A percentile compares a stretch with the other conserved stretches of the same genome.
Evolutionary conservation across 2,329 filamentous ascomycete species (phyloP).

Genomic region (Amauroascus niger): DNA sequence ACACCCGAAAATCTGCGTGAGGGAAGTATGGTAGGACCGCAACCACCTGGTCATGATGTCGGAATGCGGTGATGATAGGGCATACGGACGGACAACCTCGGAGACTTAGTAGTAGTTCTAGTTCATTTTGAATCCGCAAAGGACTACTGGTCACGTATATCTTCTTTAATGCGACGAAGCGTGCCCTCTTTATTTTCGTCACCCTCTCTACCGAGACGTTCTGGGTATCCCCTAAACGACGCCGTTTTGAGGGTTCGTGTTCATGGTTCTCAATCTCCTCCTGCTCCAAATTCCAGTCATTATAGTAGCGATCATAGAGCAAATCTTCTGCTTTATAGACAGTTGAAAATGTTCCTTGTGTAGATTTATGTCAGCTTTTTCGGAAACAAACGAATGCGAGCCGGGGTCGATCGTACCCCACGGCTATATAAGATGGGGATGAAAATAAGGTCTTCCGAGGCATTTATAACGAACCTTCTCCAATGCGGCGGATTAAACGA

Average conservation of each 20-base stretch:
- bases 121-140: conserved; percentile 85
- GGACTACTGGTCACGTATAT: conserved; percentile 98
- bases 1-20: conserved; percentile 81
- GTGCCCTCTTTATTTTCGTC: conserved; percentile 45
- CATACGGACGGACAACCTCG: conserved; percentile 76
- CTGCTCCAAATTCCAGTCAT: conserved; percentile 66
- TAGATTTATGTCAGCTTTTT: neutral
- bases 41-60: conserved; percentile 85
- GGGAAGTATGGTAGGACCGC: conserved; percentile 92
- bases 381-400: neutral
- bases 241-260: conserved; percentile 55
- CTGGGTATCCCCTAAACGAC: conserved; percentile 35
- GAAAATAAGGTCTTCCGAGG: neutral
- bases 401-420: neutral
- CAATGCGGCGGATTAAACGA: conserved; percentile 89
- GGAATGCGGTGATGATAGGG: conserved; percentile 93
- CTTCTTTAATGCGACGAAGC: conserved; percentile 95
- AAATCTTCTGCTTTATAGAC: conserved; percentile 98
- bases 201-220: conserved; percentile 22
- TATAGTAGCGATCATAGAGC: conserved; percentile 69
- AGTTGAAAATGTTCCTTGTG: conserved; percentile 87
- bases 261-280: conserved; percentile 55
- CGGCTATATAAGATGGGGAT: neutral
- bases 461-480: conserved; percentile 59
- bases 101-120: conserved; percentile 84